A percentile compares a stretch with the other conserved stretches of the same genome.
phyloP scores from a whole-genome alignment of 176 grass and related monocot genomes.

The Carex scoparia region DNA sequence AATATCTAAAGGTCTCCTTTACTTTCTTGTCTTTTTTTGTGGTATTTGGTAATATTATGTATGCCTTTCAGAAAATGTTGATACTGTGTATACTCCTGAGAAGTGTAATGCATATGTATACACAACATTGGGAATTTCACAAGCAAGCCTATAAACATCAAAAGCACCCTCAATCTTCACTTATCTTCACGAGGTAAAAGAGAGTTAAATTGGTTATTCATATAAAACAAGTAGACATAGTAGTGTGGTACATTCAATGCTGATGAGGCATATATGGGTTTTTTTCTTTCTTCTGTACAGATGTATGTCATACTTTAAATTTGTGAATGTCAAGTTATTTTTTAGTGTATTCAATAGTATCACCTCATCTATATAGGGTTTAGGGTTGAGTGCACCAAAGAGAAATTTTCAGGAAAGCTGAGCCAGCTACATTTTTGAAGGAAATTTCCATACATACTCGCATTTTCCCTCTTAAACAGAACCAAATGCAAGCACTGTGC shows the following conservation, averaged over 20 bases:
- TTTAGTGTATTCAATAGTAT: constrained; percentile 4
- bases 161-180: neutral
- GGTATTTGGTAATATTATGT: constrained; percentile 14
- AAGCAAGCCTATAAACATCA: neutral
- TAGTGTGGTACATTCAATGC: neutral
- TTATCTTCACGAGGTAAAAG: neutral
- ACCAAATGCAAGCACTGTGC: constrained; percentile 32
- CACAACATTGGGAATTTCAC: neutral
- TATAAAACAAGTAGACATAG: neutral
- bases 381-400: neutral
- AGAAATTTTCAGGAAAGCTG: neutral
- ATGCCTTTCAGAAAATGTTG: constrained; percentile 11
- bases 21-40: constrained; percentile 20
- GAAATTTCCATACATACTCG: neutral
- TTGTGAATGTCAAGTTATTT: neutral
- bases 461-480: constrained; percentile 36
- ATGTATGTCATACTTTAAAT: neutral
- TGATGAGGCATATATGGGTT: neutral
- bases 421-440: constrained; percentile 12
- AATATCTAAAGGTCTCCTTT: constrained; percentile 56
- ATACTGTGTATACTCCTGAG: neutral
- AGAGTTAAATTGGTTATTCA: neutral
- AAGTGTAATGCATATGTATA: neutral
- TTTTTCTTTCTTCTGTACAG: neutral
- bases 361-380: neutral